These are phyloP conservation scores for Leccinellum rugosiceps DNA, from an alignment of 768 basidiomycete species.

Conservation along the genomic window DNA sequence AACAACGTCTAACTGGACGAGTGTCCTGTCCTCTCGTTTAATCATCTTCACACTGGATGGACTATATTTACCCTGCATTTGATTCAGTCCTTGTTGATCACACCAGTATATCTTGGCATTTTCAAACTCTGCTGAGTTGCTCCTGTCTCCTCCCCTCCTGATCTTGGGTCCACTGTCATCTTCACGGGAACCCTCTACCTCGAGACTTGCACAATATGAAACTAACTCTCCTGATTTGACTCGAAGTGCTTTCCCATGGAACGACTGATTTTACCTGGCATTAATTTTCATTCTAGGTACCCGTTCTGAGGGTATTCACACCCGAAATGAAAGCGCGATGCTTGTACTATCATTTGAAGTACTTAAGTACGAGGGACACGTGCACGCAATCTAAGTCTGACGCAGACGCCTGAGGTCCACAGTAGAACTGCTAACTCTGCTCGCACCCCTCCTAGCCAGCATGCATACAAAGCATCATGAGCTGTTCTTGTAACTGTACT, in stretches of 20 bases:
- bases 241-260: neutral
- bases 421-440: neutral
- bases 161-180: neutral
- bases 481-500: neutral
- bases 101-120: slow-evolving; percentile 11
- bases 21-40: slow-evolving; percentile 32
- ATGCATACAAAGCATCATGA: neutral
- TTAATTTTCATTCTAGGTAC: neutral
- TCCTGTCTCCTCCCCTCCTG: neutral
- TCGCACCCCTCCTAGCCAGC: neutral
- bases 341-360: too few relatives aligned
- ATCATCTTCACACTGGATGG: slow-evolving; percentile 19
- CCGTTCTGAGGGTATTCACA: neutral
- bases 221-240: neutral
- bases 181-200: neutral
- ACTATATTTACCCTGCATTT: slow-evolving; percentile 26
- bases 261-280: neutral
- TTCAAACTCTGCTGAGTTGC: slow-evolving; percentile 1
- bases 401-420: neutral
- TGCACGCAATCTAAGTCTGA: too few relatives aligned
- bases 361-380: too few relatives aligned
- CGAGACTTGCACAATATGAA: neutral
- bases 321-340: neutral
- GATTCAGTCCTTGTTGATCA: slow-evolving; percentile 10
- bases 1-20: slow-evolving; percentile 22